Base-by-base conservation (phyloP, 1,284 basidiomycete species). In the Heterobasidion parviporum region DNA sequence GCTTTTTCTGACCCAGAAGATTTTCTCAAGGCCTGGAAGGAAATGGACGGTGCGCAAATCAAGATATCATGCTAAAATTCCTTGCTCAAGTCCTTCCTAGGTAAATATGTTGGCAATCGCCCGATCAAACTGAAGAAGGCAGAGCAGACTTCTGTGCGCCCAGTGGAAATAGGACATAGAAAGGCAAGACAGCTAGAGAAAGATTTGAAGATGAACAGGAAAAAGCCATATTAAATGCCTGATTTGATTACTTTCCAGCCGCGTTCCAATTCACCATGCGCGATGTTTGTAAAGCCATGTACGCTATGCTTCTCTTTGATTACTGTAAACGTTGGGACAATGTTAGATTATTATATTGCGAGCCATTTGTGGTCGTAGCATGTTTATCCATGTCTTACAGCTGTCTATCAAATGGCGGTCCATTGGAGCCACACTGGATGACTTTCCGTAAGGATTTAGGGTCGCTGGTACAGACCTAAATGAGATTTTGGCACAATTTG, bases 1-100 rank as follows among this genome's bases (percentile, higher is more conserved):
- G 92, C 94, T 0, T 99, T 99, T 71, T 93, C 92, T 56, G 97
- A 99, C 66, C 97, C 97, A 0, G 96, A 99, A 73, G 97, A 99
- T 70, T 99, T 98, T 69, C 71, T 99, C 57, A 94, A 85, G 64
- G 97, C 97, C 7, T 99, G 97, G 97, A 99, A 99, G 69, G 94
- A 99, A 71, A 98, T 98, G 94, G 93, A 99, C 70, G 96, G 95
- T 89, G 64, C 55, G 87, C 67, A 14, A 33, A n/a, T 10, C 41
- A 20, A 16, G 35, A 44, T 56, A 4, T 44, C 34, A 49, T 54
- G 26, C 34, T 44, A 54, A 52, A 8, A 52, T 38, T 54, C 32
- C n/a, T 26, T 20, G 43, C 56, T 56, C 20, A 53, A 59, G 44
- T 52, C 32, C 47, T 45, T 61, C 7, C 62, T 26, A 95, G 94